A percentile compares a stretch with the other conserved stretches of the same genome.
Conservation (phyloP, 1,139 yeast genomes). For the Protomyces inouyei region DNA sequence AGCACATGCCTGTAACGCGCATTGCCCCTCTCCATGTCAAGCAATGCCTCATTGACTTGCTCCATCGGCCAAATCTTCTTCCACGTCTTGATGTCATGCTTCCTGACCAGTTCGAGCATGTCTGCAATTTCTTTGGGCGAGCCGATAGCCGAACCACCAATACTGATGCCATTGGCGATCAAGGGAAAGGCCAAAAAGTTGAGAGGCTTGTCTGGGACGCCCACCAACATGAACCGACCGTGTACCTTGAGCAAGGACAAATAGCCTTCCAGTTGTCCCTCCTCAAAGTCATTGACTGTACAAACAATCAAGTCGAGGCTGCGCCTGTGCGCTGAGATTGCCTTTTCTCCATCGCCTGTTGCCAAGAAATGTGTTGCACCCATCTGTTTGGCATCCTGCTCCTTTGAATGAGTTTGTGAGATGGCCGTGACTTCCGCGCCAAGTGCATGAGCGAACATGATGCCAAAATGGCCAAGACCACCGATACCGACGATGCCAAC, state of each 20-base stretch:
- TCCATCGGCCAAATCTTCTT: conserved; percentile 53
- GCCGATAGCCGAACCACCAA: conserved; percentile 40
- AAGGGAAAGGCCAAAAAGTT: conserved; percentile 21
- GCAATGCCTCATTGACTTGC: conserved; percentile 39
- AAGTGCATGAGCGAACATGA: conserved; percentile 50
- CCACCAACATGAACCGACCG: conserved; percentile 30
- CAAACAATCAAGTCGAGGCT: conserved; percentile 49
- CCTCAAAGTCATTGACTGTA: conserved; percentile 40
- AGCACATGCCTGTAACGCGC: conserved; percentile 19
- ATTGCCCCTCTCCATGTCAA: conserved; percentile 15
- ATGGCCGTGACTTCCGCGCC: conserved; percentile 51
- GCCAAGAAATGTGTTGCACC: conserved; percentile 48
- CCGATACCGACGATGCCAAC: conserved; percentile 49
- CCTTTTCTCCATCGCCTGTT: conserved; percentile 40
- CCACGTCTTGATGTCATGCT: conserved; percentile 54
- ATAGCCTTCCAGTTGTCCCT: conserved; percentile 40
- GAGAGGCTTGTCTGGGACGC: conserved; percentile 27
- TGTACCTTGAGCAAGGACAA: conserved; percentile 14
- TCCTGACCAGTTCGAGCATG: conserved; percentile 52
- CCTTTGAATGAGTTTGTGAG: conserved; percentile 46
- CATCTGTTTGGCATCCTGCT: conserved; percentile 45
- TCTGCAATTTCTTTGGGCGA: conserved; percentile 53
- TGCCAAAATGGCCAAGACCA: conserved; percentile 50
- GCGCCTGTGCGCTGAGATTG: conserved; percentile 41
- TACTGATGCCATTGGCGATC: conserved; percentile 14